Evolutionary conservation across 2,329 filamentous ascomycete genomes (phyloP).

Genomic region (Rugonectria rugulosa): DNA sequence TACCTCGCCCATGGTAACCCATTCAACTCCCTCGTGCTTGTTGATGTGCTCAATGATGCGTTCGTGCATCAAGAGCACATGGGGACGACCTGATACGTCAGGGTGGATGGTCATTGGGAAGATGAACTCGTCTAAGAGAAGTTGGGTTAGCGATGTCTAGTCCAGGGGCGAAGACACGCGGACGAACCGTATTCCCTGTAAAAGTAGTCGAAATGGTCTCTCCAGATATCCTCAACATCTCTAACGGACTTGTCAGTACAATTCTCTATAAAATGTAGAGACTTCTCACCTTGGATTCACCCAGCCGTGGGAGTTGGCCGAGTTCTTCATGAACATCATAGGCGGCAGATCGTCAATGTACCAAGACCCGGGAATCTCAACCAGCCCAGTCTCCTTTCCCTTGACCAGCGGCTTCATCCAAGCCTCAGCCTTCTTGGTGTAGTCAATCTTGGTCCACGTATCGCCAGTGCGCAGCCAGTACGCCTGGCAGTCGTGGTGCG

Average conservation of each 20-base stretch:
- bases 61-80: constrained; percentile 77
- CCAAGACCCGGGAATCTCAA: constrained; percentile 69
- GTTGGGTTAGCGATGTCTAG: not conserved
- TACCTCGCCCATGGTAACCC: constrained; percentile 71
- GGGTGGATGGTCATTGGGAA: constrained; percentile 82
- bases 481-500: constrained; percentile 61
- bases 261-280: no score
- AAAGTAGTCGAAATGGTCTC: constrained; percentile 75
- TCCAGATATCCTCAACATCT: constrained; percentile 70
- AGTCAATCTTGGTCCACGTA: constrained; percentile 73
- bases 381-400: constrained; percentile 67
- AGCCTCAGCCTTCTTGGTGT: constrained; percentile 45
- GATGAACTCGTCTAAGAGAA: constrained; percentile 67
- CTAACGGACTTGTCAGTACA: no score
- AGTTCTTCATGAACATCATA: constrained; percentile 76
- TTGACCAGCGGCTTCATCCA: constrained; percentile 61
- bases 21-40: constrained; percentile 66
- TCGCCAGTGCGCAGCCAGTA: constrained; percentile 72
- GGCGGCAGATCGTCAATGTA: constrained; percentile 71
- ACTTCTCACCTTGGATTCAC: constrained; percentile 53
- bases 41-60: constrained; percentile 72
- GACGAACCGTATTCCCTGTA: constrained; percentile 70
- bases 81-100: constrained; percentile 74
- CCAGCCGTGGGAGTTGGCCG: constrained; percentile 69
- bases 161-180: not conserved